phyloP scores from a whole-genome alignment of 148 eudicot genomes.

The Chenopodium quinoa region DNA sequence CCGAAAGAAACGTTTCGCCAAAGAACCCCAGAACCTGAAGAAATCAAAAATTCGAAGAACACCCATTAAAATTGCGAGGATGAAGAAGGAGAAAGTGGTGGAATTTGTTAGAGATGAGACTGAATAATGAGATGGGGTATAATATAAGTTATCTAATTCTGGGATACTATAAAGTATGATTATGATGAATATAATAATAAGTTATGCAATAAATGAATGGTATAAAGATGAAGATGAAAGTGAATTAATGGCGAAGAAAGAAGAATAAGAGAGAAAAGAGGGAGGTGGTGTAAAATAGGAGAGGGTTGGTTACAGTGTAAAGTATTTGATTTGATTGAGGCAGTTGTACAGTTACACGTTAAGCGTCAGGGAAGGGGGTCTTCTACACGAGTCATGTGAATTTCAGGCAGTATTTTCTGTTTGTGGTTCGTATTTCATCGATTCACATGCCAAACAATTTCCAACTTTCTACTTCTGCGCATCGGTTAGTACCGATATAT shows the following conservation, averaged over 20 bases:
- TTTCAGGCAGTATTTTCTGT: not conserved
- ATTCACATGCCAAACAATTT: not conserved
- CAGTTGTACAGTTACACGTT: constrained; percentile 22
- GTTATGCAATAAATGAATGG: too few species aligned
- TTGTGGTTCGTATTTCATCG: not conserved
- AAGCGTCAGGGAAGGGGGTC: not conserved
- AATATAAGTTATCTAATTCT: too few species aligned
- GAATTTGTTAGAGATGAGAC: not conserved
- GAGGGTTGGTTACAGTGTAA: not conserved
- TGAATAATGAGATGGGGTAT: too few species aligned
- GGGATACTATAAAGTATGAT: too few species aligned
- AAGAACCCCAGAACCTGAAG: not conserved
- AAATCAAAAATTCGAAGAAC: not conserved
- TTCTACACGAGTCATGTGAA: not conserved
- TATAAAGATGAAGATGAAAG: not conserved
- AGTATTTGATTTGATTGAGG: not conserved
- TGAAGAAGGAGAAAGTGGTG: not conserved
- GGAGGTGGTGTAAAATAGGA: not conserved
- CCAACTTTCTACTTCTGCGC: not conserved
- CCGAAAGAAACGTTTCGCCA: not conserved
- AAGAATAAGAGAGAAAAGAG: not conserved
- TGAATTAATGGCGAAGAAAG: not conserved
- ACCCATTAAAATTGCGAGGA: too few species aligned
- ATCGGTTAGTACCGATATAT: not conserved
- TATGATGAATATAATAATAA: too few species aligned